phyloP scores from a whole-genome alignment of 2,329 filamentous ascomycete genomes.

The Emergomyces pasteurianus region DNA sequence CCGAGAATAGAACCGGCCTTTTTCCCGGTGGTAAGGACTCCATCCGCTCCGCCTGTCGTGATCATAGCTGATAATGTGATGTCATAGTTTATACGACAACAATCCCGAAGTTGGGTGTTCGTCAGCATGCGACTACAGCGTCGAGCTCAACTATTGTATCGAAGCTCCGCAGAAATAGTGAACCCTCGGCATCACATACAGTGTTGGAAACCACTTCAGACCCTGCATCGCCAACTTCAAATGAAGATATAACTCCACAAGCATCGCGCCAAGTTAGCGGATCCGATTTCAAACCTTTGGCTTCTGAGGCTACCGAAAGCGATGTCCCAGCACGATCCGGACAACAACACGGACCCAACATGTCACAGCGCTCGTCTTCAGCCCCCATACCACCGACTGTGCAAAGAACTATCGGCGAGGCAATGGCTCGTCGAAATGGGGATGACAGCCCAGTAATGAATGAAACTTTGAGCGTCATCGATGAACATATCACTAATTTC shows the following conservation, averaged over 20 bases:
- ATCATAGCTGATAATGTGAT: conserved; percentile 18
- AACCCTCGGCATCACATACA: neutral
- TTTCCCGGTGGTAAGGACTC: conserved; percentile 35
- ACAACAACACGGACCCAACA: conserved; percentile 19
- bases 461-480: conserved; percentile 89
- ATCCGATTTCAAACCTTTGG: conserved; percentile 17
- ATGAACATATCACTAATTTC: conserved; percentile 92
- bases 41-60: neutral
- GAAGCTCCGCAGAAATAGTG: neutral
- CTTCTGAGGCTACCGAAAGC: conserved; percentile 11
- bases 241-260: conserved; percentile 29
- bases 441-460: conserved; percentile 72
- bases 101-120: conserved; percentile 12
- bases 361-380: conserved; percentile 25
- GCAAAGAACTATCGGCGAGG: conserved; percentile 34
- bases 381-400: conserved; percentile 25
- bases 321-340: conserved; percentile 3
- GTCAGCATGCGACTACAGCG: conserved; percentile 5
- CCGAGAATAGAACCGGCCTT: conserved; percentile 32
- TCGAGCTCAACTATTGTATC: conserved; percentile 1
- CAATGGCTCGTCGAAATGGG: conserved; percentile 37
- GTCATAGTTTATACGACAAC: conserved; percentile 18
- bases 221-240: conserved; percentile 17
- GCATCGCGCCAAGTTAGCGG: conserved; percentile 28
- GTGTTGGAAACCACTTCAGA: conserved; percentile 10